Evolutionary conservation across 2,329 filamentous ascomycete species (phyloP), one percentile per base, ranked within the genome.

Genomic region (Aspergillus persii): DNA sequence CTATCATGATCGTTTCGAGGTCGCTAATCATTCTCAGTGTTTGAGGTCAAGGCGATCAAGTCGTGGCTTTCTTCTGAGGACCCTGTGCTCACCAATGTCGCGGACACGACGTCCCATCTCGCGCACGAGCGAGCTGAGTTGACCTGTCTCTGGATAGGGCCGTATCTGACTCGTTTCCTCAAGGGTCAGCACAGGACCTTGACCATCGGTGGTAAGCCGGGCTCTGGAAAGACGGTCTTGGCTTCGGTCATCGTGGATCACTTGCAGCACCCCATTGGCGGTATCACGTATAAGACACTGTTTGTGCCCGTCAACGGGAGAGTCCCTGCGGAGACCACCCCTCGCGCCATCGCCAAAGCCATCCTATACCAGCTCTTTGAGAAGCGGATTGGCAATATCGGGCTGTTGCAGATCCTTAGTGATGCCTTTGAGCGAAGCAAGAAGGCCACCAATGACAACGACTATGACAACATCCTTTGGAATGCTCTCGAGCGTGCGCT

Each of bases 91-190:
- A 72, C 71, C 8, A 75, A 76, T 4, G 68, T 83, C 26, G 75
- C 73, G 15, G 75, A 78, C 15, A 79, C 79, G 58, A 76, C 77
- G 65, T 76, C 63, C 61, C 78, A 67, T 62, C 74, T 67, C 66
- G 78, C 70, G 61, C 76, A 69, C 30, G 69, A 77, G 36, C 74
- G 81, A 41, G 80, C 79, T 50, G 81, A 84, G 59, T 79, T 79
- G 60, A 85, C 82, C 23, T 84, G 82, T 59, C 72, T 83, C 47
- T 85, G 83, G 83, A 78, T 84, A 61, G 74, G 78, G 26, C 77
- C 80, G 41, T 74, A 80, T 33, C 68, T 84, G 23, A 73, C 74
- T 12, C 76, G 76, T 12, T 85, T 85, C 60, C 62, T 80, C 30
- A 79, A 81, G 53, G 77, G 78, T 47, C 66, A 75, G 1, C 71